Conservation (phyloP, 768 basidiomycete species). For the Suillus variegatus region DNA sequence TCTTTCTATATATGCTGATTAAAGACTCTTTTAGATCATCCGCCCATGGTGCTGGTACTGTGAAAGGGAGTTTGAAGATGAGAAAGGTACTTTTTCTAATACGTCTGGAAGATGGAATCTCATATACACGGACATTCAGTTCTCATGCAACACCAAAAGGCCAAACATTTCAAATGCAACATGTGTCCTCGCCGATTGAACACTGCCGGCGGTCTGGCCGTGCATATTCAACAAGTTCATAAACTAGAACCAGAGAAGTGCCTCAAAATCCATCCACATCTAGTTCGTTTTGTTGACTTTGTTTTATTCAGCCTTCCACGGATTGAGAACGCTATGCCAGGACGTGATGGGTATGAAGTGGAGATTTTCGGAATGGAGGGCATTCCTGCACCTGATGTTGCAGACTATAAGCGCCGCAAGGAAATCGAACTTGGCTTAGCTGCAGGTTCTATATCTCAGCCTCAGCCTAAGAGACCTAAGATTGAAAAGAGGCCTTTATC, state of each 20-base stretch:
- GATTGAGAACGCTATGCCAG: slow-evolving; percentile 95
- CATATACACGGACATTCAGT: slow-evolving; percentile 48
- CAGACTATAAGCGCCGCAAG: slow-evolving; percentile 94
- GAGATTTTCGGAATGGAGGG: slow-evolving; percentile 99
- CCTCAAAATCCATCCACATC: slow-evolving; percentile 2
- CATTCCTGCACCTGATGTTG: slow-evolving; percentile 90
- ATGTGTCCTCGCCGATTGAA: slow-evolving; percentile 95
- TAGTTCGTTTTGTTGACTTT: slow-evolving; percentile 1
- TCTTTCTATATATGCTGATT: neutral
- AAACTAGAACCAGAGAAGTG: slow-evolving; percentile 92
- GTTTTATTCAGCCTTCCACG: slow-evolving; percentile 59
- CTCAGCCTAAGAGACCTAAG: slow-evolving; percentile 79
- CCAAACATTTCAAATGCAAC: slow-evolving; percentile 98
- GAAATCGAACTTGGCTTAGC: slow-evolving; percentile 90
- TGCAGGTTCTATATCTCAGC: slow-evolving; percentile 80
- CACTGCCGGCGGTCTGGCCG: slow-evolving; percentile 95
- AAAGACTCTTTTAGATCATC: slow-evolving; percentile 53
- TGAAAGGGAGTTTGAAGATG: slow-evolving; percentile 99
- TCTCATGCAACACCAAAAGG: slow-evolving; percentile 98
- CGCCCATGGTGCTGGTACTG: slow-evolving; percentile 99
- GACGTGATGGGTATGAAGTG: slow-evolving; percentile 96
- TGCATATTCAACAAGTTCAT: slow-evolving; percentile 98
- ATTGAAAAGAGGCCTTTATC: slow-evolving; percentile 74
- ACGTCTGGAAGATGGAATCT: neutral
- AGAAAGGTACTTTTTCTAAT: slow-evolving; percentile 70